Evolutionary conservation across 1,284 basidiomycete genomes (phyloP).

Genomic region (Ceratobasidium sp.): DNA sequence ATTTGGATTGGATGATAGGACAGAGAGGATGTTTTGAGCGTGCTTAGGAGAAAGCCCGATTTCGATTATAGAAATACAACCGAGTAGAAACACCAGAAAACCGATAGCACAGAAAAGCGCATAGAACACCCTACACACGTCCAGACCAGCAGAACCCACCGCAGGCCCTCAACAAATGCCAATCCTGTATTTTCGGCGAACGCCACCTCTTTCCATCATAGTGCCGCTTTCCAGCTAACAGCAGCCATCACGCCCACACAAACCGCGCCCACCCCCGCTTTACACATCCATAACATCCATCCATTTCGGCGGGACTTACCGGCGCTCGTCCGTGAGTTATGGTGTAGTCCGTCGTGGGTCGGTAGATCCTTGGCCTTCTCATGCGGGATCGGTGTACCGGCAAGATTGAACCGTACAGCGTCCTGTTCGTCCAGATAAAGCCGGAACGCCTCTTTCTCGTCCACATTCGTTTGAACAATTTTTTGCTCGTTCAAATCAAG

Average conservation of each 20-base stretch:
- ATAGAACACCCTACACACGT: constrained; percentile 5
- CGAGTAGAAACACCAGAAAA: constrained; percentile 6
- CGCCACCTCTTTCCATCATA: constrained; percentile 1
- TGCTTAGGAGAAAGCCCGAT: neutral
- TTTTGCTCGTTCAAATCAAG: neutral
- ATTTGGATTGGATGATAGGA: neutral
- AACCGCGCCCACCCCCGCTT: constrained; percentile 40
- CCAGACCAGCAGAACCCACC: constrained; percentile 5
- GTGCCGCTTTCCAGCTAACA: constrained; percentile 37
- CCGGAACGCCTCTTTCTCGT: constrained; percentile 39
- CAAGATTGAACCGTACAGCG: constrained; percentile 77
- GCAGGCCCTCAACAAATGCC: neutral
- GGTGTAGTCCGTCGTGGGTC: constrained; percentile 88
- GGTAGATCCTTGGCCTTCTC: constrained; percentile 63
- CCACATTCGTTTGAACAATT: neutral
- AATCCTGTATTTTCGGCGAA: neutral
- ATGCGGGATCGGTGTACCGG: constrained; percentile 72
- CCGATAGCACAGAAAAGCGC: constrained; percentile 7
- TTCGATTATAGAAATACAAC: neutral
- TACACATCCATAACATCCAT: constrained; percentile 31
- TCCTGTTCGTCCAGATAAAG: constrained; percentile 7
- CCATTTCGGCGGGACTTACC: constrained; percentile 39
- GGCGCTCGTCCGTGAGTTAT: constrained; percentile 69
- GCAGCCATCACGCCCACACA: constrained; percentile 43
- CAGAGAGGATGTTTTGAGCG: neutral